Percentiles rank a stretch among this genome's conserved stretches.
phyloP scores from a whole-genome alignment of 306 rosid species.

The Rosa rugosa region DNA sequence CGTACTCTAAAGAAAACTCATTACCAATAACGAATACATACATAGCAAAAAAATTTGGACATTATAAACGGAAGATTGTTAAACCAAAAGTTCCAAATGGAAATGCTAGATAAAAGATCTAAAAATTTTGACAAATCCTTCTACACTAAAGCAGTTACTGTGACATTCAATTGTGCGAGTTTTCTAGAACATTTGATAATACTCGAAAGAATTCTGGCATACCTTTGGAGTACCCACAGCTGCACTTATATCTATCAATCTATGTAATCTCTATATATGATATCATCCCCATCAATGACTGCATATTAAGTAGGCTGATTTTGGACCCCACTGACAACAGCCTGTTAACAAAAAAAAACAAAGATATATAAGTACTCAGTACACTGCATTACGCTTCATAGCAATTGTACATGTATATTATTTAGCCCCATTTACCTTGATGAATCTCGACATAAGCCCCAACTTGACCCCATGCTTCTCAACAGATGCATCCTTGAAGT shows the following conservation, averaged over 20 bases:
- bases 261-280: slow-evolving; percentile 41
- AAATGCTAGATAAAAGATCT: too few relatives aligned
- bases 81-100: too few relatives aligned
- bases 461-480: slow-evolving; percentile 82
- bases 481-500: slow-evolving; percentile 79
- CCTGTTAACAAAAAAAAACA: slow-evolving; percentile 41
- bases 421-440: slow-evolving; percentile 39
- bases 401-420: neutral
- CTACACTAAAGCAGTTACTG: too few relatives aligned
- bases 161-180: too few relatives aligned
- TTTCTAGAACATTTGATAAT: too few relatives aligned
- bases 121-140: too few relatives aligned
- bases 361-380: slow-evolving; percentile 17
- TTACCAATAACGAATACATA: neutral
- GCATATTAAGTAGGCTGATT: slow-evolving; percentile 79
- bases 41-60: too few relatives aligned
- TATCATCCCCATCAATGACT: slow-evolving; percentile 79
- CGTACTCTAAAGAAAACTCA: neutral
- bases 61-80: too few relatives aligned
- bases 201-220: too few relatives aligned
- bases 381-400: slow-evolving; percentile 3
- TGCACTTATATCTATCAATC: slow-evolving; percentile 32
- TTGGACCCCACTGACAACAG: slow-evolving; percentile 83
- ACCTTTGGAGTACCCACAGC: too few relatives aligned
- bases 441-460: slow-evolving; percentile 83